These are phyloP conservation scores for Urochloa ruziziensis DNA, from an alignment of 176 grass and related monocot species.

Conservation along the genomic window DNA sequence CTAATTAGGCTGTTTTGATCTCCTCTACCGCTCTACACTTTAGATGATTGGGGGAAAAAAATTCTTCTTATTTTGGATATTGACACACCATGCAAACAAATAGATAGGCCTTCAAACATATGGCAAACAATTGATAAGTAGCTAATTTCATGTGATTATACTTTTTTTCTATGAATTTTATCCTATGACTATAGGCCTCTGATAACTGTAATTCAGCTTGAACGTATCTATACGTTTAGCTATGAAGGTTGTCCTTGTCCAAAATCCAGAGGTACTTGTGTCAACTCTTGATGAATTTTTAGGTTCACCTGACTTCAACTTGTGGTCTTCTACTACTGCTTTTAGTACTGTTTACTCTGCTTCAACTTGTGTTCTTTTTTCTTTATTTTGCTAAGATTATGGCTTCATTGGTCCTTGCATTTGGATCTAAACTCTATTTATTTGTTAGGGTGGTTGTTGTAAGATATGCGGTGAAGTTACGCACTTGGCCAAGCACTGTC, in stretches of 20 bases:
- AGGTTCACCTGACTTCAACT: too few relatives aligned
- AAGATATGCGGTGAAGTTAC: slow-evolving; percentile 92
- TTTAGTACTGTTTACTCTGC: neutral
- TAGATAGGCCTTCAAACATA: neutral
- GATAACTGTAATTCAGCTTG: neutral
- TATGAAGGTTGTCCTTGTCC: neutral
- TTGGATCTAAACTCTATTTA: slow-evolving; percentile 9
- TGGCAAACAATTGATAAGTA: neutral
- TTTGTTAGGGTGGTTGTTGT: slow-evolving; percentile 86
- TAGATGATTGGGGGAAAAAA: neutral
- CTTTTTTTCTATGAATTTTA: neutral
- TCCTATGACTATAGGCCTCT: neutral
- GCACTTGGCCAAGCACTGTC: slow-evolving; percentile 89
- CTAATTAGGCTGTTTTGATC: neutral
- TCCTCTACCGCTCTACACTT: neutral
- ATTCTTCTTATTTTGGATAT: neutral
- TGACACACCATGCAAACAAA: neutral
- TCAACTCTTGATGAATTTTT: neutral
- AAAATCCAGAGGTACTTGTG: neutral
- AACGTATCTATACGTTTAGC: neutral
- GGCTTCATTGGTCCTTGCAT: neutral
- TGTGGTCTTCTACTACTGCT: slow-evolving; percentile 9
- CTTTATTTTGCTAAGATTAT: neutral
- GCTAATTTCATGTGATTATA: neutral
- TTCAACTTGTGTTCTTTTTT: slow-evolving; percentile 2